Evolutionary conservation across 2,329 filamentous ascomycete species (phyloP).

Genomic region (Colletotrichum musicola): DNA sequence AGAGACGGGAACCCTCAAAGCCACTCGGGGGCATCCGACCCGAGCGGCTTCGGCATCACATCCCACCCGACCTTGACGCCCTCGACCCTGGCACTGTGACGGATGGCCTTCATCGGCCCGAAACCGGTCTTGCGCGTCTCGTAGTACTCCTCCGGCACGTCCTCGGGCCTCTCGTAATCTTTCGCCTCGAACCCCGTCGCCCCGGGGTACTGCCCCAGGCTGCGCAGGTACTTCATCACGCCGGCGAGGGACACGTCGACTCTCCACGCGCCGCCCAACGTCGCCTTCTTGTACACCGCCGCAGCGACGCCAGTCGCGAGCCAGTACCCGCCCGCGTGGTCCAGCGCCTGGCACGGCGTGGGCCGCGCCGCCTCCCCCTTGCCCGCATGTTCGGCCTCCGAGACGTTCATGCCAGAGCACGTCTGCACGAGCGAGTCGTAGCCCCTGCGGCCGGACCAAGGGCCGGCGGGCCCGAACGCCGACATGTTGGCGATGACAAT

Average conservation of each 20-base stretch:
- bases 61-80: conserved; percentile 62
- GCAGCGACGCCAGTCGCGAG: conserved; percentile 65
- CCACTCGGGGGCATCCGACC: conserved; percentile 60
- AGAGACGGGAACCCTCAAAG: neutral
- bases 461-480: conserved; percentile 63
- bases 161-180: conserved; percentile 46
- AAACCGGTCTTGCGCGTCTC: conserved; percentile 60
- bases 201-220: conserved; percentile 63
- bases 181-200: conserved; percentile 55
- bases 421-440: conserved; percentile 54
- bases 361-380: conserved; percentile 54
- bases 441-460: conserved; percentile 57
- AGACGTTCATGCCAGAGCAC: conserved; percentile 67
- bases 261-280: conserved; percentile 60
- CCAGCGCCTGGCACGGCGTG: conserved; percentile 67
- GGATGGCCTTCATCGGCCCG: conserved; percentile 60
- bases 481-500: conserved; percentile 66
- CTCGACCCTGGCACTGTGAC: conserved; percentile 61
- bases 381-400: conserved; percentile 62
- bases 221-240: conserved; percentile 65
- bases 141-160: conserved; percentile 52
- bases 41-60: conserved; percentile 62
- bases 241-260: conserved; percentile 63
- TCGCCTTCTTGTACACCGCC: conserved; percentile 61
- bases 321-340: conserved; percentile 68